Evolutionary conservation across 495 filamentous ascomycete genomes (phyloP), one percentile per base, ranked within the genome.

Genomic region (Aspergillus haitiensis): DNA sequence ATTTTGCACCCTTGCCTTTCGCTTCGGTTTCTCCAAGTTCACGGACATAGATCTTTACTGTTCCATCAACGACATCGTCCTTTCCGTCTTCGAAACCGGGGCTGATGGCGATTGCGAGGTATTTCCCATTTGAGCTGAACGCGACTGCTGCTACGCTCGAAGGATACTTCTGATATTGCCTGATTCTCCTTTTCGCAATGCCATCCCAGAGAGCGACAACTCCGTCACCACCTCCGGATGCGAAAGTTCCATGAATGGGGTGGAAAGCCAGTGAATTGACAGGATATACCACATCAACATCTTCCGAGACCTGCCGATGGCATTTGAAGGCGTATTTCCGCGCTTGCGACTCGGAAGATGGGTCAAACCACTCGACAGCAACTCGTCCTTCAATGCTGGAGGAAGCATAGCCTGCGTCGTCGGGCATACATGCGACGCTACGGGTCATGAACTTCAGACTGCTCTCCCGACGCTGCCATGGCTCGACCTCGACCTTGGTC

Each of bases 311-410:
- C 72, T 94, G 88, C 10, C 94, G 86, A 74, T 98, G 94, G 74
- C 94, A 98, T 71, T 98, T 98, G 81, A 98, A 98, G 9, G 94
- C 94, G 78, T 97, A 98, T 67, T 97, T 98, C 56, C 93, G 81
- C 15, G 88, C 88, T 72, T 97, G 91, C 5, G 89, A 92, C 67
- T 89, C 86, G 34, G 85, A 78, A 7, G 84, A 88, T 11, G 93
- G 88, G 68, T 97, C 94, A 75, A 98, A 97, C 90, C 93, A 98
- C 69, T 98, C 94, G 1, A 98, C 94, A 0, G 92, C 93, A 0
- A 97, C 89, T 63, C 94, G 84, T 12, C 94, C 94, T 68, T 98
- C 94, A 69, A 98, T 97, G 61, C 84, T 88, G 16, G 83, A 87
- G 0, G 86, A 91, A 6, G 93, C 92, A 72, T 97, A 98, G 0